A percentile compares a stretch with the other conserved stretches of the same genome.
These are phyloP conservation scores for Penicillium sp. DNA, from an alignment of 2,329 filamentous ascomycete species.

Conservation along the genomic window DNA sequence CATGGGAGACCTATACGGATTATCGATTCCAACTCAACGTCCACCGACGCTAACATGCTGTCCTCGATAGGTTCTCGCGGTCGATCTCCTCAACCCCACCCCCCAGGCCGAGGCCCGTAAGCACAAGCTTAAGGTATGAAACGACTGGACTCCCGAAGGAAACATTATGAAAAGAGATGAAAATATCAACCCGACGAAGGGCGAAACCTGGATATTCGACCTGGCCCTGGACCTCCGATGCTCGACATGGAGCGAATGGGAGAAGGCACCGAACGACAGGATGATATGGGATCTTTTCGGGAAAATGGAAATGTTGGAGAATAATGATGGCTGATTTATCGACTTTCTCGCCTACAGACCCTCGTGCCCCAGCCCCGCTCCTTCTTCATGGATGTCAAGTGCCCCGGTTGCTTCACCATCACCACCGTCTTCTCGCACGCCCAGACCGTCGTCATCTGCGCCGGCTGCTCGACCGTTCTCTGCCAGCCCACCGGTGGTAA, in stretches of 20 bases:
- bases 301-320: neutral
- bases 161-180: constrained; percentile 6
- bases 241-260: constrained; percentile 3
- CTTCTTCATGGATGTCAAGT: constrained; percentile 99
- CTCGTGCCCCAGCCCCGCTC: constrained; percentile 94
- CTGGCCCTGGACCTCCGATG: constrained; percentile 3
- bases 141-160: constrained; percentile 7
- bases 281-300: neutral
- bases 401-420: constrained; percentile 99
- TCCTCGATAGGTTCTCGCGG: constrained; percentile 80
- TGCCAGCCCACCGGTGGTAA: constrained; percentile 99
- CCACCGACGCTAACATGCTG: constrained; percentile 16
- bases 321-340: constrained; percentile 7
- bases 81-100: constrained; percentile 99
- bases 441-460: constrained; percentile 99
- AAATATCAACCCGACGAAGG: constrained; percentile 5
- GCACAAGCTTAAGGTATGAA: constrained; percentile 99
- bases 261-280: constrained; percentile 1
- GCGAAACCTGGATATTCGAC: constrained; percentile 3
- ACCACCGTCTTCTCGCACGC: constrained; percentile 99
- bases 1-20: neutral
- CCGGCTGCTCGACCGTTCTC: constrained; percentile 96
- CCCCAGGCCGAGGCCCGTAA: constrained; percentile 97
- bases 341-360: constrained; percentile 47
- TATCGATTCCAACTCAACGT: constrained; percentile 6